Evolutionary conservation across 164 flowering plant species (phyloP).

Genomic region (Vitis rotundifolia): DNA sequence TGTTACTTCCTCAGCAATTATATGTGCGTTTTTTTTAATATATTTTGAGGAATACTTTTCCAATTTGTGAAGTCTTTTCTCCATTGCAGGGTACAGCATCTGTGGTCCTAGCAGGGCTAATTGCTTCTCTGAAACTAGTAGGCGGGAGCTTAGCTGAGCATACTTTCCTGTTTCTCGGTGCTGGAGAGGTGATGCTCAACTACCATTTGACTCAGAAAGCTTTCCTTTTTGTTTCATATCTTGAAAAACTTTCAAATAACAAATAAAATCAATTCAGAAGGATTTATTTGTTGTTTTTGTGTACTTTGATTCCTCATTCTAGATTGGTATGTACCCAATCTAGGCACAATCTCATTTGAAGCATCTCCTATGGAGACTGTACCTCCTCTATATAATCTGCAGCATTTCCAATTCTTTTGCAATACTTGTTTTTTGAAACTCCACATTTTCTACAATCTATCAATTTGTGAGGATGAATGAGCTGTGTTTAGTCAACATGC

Average conservation of each 20-base stretch:
- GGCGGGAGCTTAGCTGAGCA: conserved; percentile 77
- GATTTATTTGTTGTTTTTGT: not conserved
- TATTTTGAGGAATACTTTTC: not conserved
- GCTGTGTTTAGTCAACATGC: too few relatives aligned
- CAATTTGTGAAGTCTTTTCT: not conserved
- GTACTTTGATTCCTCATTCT: not conserved
- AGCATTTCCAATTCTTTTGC: too few relatives aligned
- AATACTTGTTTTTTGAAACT: too few relatives aligned
- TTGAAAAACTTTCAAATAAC: not conserved
- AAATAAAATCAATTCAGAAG: not conserved
- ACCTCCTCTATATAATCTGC: too few relatives aligned
- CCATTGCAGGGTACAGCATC: conserved; percentile 82
- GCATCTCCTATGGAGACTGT: too few relatives aligned
- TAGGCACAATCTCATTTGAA: not conserved
- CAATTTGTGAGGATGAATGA: too few relatives aligned
- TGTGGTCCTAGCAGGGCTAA: conserved; percentile 78
- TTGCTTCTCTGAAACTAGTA: conserved; percentile 63
- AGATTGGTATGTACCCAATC: not conserved
- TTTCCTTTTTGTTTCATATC: not conserved
- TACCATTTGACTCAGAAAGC: not conserved
- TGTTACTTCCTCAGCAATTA: not conserved
- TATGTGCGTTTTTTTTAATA: not conserved
- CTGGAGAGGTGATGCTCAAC: conserved; percentile 72
- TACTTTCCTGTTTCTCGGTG: conserved; percentile 83
- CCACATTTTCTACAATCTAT: too few relatives aligned